These are phyloP conservation scores for Funneliformis caledonium DNA, from an alignment of 371 early-diverging fungal species.

Conservation along the genomic window DNA sequence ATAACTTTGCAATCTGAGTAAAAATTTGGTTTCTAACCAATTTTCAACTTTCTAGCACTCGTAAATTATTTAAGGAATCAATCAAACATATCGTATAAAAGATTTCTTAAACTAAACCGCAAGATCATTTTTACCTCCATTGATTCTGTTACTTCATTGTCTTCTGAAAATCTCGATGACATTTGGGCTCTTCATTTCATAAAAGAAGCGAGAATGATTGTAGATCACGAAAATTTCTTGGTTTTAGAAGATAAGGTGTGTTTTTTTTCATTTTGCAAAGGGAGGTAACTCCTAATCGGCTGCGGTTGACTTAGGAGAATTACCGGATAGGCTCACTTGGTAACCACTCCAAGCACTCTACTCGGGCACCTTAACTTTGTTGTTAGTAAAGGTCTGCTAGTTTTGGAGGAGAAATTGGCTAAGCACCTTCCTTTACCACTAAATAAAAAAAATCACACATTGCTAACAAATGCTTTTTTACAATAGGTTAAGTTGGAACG, in stretches of 20 bases:
- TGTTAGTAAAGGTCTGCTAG: slow-evolving; percentile 8
- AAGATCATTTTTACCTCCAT: too few species aligned
- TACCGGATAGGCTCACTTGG: slow-evolving; percentile 2
- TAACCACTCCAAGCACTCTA: slow-evolving; percentile 6
- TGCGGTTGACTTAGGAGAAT: background rate
- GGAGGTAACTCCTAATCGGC: background rate
- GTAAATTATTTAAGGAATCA: too few species aligned
- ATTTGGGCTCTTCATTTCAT: too few species aligned
- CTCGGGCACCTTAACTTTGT: slow-evolving; percentile 6
- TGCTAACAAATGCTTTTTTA: slow-evolving; percentile 21
- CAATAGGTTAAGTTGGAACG: background rate
- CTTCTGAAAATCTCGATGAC: too few species aligned
- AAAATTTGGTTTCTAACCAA: too few species aligned
- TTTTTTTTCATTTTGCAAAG: slow-evolving; percentile 21
- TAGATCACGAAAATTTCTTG: too few species aligned
- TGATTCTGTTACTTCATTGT: too few species aligned
- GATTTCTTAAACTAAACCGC: too few species aligned
- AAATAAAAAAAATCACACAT: slow-evolving; percentile 18
- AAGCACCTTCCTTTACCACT: background rate
- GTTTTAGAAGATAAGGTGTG: background rate
- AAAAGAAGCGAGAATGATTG: too few species aligned
- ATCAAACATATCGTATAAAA: too few species aligned
- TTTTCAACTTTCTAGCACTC: too few species aligned
- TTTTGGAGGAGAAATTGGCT: background rate
- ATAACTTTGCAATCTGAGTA: too few species aligned